Evolutionary conservation across 2,329 filamentous ascomycete species (phyloP), one percentile per base, ranked within the genome.

Genomic region (Colletotrichum sp.): DNA sequence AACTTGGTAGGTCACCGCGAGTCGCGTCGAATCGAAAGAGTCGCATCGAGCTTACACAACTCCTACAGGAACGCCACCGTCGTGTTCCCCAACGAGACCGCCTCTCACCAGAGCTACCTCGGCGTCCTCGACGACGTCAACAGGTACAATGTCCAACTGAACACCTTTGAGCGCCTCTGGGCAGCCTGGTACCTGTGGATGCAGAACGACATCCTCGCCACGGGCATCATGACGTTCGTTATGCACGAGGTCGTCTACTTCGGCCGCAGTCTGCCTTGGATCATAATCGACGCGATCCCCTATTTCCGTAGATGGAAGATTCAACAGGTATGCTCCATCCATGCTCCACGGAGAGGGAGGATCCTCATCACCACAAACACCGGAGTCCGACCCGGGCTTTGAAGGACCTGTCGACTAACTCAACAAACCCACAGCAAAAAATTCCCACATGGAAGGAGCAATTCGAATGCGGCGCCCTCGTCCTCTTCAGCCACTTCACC

Each of bases 241-340:
- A 95, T 99, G 92, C 97, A 99, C 89, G 97, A 99, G 86, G 69
- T 92, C 57, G 91, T 99, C 82, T 99, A 99, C 89, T 99, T 99
- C 82, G 97, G 97, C 80, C 93, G 97, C 79, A 94, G 89, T 81
- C 84, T 99, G 76, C 97, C 97, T 2, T 99, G 95, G 93, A 95
- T 99, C 81, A 93, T 99, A 77, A 95, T 98, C 87, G 96, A 98
- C 85, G 88, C 89, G 80, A 94, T 98, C 75, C 95, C 96, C n/a
- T 95, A 92, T 81, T 97, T 99, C 89, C 94, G 95, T 85, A 94
- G 94, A 84, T 99, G 95, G 90, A 99, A 99, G 92, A 95, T 99
- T 80, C 97, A 99, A 85, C 92, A 92, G 82, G 94, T 96, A 86
- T 82, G 92, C 88, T 32, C n/a, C 57, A 13, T 36, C 52, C 60